Base-by-base conservation (phyloP, 495 filamentous ascomycete genomes). In the Penicillium subrubescens region DNA sequence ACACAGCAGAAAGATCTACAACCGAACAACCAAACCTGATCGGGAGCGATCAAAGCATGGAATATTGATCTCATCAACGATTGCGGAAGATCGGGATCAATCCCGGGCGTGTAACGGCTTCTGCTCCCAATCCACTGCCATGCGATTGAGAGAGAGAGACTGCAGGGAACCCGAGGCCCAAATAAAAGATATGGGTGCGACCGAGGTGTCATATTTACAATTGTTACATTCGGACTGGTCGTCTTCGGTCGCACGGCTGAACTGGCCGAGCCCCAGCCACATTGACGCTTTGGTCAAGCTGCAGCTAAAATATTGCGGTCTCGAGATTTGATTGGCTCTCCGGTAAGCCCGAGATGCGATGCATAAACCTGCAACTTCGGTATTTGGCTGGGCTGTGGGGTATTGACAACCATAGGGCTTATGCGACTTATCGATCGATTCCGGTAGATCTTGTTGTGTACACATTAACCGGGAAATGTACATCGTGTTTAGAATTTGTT, bases 1-100 rank as follows among this genome's bases (percentile, higher is more conserved):
- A 52, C 48, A 31, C 48, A 52, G 48, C 48, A 52, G 15, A 29
- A 52, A 52, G 48, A 52, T 52, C 48, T 52, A 12, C 48, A 52
- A 31, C 15, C 0, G 15, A 15, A 52, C 2, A 52, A 31, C 48
- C 11, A 52, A 52, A 27, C 3, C 5, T 1, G 27, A 7, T 52
- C 5, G 27, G 5, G 11, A 14, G 48, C 15, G 48, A 31, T 29
- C 12, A 1, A 15, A 8, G 12, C 23, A 27, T 52, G 25, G 12
- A 27, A 27, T 27, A 52, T n/a, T 31, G 25, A 52, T 31, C 25
- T 29, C 48, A 7, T 8, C 48, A 19, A 50, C 14, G 21, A 50
- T 50, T 19, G 48, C 48, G 27, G 48, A 52, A 52, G 48, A 31
- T 27, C 25, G 25, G 27, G 48, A 27, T 15, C 3, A 5, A 48